A percentile compares a stretch with the other conserved stretches of the same genome.
Conservation (phyloP, 2,329 filamentous ascomycete species). For the Cordyceps cicadae region DNA sequence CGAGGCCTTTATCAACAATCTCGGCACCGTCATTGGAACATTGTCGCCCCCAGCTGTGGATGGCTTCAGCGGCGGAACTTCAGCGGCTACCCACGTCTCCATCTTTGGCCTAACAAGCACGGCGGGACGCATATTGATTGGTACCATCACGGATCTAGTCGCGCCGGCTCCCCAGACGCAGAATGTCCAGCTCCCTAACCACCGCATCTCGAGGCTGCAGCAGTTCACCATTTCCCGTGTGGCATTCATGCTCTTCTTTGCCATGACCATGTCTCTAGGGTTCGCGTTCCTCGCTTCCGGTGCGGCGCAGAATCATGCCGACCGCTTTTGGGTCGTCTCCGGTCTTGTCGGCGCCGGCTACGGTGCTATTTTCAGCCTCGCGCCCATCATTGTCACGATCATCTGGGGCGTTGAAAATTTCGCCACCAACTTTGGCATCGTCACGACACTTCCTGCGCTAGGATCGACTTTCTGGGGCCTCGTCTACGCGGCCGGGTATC, state of each 20-base stretch:
- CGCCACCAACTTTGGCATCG: constrained; percentile 93
- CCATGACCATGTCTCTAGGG: constrained; percentile 63
- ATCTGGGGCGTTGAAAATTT: constrained; percentile 99
- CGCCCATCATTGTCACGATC: constrained; percentile 88
- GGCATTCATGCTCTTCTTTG: constrained; percentile 68
- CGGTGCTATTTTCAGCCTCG: constrained; percentile 81
- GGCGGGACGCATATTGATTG: constrained; percentile 79
- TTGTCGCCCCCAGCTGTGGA: constrained; percentile 54
- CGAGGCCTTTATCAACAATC: constrained; percentile 97
- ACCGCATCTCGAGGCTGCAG: constrained; percentile 21
- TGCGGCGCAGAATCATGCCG: constrained; percentile 60
- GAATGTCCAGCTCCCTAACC: constrained; percentile 38
- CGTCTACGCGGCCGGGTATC: constrained; percentile 77
- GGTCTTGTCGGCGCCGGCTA: constrained; percentile 83
- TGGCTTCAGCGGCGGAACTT: constrained; percentile 38
- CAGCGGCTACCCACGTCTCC: constrained; percentile 81
- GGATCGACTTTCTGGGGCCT: constrained; percentile 87
- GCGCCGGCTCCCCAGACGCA: constrained; percentile 59
- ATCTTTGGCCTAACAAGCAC: constrained; percentile 89
- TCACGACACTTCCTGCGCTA: constrained; percentile 81
- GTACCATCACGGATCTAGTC: constrained; percentile 79
- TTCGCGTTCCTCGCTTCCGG: constrained; percentile 73
- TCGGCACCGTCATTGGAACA: constrained; percentile 88
- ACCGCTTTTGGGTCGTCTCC: constrained; percentile 80
- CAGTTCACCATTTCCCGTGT: constrained; percentile 66